Percentiles rank a stretch among this genome's conserved stretches.
Evolutionary conservation across 148 eudicot species (phyloP).

Genomic region (Rhododendron ovatum): DNA sequence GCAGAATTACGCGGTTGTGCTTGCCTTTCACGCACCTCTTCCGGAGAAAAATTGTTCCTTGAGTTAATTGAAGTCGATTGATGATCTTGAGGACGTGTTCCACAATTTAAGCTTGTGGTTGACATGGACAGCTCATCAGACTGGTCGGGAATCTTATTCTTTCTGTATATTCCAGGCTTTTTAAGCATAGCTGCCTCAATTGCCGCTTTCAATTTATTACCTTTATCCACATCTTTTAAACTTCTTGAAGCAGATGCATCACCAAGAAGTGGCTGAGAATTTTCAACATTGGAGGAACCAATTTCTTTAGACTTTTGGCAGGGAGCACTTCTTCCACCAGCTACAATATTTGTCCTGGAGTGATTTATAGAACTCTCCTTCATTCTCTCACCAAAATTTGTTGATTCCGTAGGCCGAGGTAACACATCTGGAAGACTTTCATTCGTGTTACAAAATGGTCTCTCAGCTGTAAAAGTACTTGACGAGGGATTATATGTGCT

Average conservation of each 20-base stretch:
- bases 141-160: constrained; percentile 46
- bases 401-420: constrained; percentile 23
- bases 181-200: constrained; percentile 85
- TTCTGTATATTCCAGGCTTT: constrained; percentile 59
- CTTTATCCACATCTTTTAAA: constrained; percentile 48
- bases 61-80: constrained; percentile 22
- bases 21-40: constrained; percentile 34
- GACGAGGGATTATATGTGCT: constrained; percentile 29
- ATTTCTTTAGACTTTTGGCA: constrained; percentile 28
- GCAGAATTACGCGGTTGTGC: constrained; percentile 11
- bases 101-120: constrained; percentile 24
- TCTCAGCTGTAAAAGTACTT: constrained; percentile 31
- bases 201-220: constrained; percentile 71
- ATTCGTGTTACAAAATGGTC: constrained; percentile 23
- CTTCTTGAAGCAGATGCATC: constrained; percentile 42
- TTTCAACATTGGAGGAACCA: constrained; percentile 24
- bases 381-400: constrained; percentile 40
- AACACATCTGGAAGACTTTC: constrained; percentile 34
- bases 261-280: constrained; percentile 23
- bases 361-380: constrained; percentile 30
- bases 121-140: constrained; percentile 40
- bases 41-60: constrained; percentile 24
- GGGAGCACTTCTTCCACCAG: constrained; percentile 17
- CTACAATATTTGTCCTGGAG: constrained; percentile 32
- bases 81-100: constrained; percentile 31